Base-by-base conservation (phyloP, 768 basidiomycete species). In the Myochromella boudieri region DNA sequence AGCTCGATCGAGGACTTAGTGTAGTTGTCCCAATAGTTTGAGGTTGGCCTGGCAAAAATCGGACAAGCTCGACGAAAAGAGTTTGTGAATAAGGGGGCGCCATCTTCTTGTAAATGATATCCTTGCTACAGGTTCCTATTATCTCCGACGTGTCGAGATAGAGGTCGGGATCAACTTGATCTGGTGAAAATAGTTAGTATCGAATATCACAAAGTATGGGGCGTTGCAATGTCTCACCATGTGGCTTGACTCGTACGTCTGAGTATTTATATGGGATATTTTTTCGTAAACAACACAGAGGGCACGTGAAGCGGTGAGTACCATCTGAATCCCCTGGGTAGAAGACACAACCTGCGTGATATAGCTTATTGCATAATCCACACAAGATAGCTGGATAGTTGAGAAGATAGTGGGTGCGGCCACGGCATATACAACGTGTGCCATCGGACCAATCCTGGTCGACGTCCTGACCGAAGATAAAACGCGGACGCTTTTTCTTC, bases 391-490 rank as follows among this genome's bases (percentile, higher is more conserved):
- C 74, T 3, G 82, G 81, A 57, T 81, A 83, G 51, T 75, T 69
- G 44, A 82, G 66, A 22, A 85, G 64, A 62, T 82, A 85, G 6
- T 66, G 58, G 3, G 80, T 85, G 24, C 80, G 76, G 12, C 87
- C 88, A 39, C 89, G 72, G 62, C 89, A 91, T 48, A 91, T 85
- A 65, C 89, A 91, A 21, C 88, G 78, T 21, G 88, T 90, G 25
- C 80, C 79, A 57, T 91, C 89, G 5, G 65, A 53, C 80, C 85
- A 88, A 56, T 90, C 85, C 22, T 72, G 64, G 60, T 91, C 87
- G 29, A 82, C 63, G 57, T 91, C 89, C 59, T 87, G 87, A 12
- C 86, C 85, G 56, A 91, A 90, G 6, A 72, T 77, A 54, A 91
- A 86, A 33, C 77, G 80, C 14, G 71, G 71, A 21, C 73, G 69